Percentiles rank a stretch among this genome's conserved stretches.
phyloP scores from a whole-genome alignment of 106 monocot genomes.

The Allium sativum region DNA sequence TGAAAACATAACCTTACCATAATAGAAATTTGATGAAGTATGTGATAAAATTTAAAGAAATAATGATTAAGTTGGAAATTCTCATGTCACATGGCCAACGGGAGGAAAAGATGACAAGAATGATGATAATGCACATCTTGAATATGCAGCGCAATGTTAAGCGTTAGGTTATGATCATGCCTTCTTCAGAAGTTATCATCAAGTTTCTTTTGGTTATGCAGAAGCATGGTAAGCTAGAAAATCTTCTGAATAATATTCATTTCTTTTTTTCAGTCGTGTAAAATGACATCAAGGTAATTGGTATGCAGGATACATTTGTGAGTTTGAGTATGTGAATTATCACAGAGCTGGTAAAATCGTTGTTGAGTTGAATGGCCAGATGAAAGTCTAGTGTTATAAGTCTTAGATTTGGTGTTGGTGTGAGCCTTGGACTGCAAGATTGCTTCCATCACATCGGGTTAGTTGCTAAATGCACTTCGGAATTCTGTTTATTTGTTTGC shows the following conservation, averaged over 20 bases:
- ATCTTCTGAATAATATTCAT: not conserved
- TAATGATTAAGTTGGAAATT: no score
- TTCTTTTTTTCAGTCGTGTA: not conserved
- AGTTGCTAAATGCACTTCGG: no score
- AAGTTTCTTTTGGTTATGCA: constrained; percentile 74
- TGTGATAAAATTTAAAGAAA: no score
- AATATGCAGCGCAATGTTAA: constrained; percentile 71
- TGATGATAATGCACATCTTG: constrained; percentile 57
- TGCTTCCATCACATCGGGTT: constrained; percentile 62
- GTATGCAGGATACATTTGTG: constrained; percentile 41
- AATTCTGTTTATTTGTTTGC: no score
- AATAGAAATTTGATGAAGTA: no score
- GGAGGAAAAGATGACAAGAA: constrained; percentile 11
- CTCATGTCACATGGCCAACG: no score
- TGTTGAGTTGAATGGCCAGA: constrained; percentile 45
- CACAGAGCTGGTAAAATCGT: constrained; percentile 63
- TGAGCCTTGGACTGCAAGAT: constrained; percentile 64
- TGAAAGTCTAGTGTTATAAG: constrained; percentile 67
- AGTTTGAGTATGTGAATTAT: constrained; percentile 63
- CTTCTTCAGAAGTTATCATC: constrained; percentile 66
- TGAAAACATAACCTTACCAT: no score
- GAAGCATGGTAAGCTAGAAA: constrained; percentile 39
- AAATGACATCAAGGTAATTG: not conserved
- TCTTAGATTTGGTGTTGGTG: constrained; percentile 55
- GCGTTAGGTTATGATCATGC: constrained; percentile 53